These are phyloP conservation scores for Quercus dentata DNA, from an alignment of 306 rosid species.

Conservation along the genomic window DNA sequence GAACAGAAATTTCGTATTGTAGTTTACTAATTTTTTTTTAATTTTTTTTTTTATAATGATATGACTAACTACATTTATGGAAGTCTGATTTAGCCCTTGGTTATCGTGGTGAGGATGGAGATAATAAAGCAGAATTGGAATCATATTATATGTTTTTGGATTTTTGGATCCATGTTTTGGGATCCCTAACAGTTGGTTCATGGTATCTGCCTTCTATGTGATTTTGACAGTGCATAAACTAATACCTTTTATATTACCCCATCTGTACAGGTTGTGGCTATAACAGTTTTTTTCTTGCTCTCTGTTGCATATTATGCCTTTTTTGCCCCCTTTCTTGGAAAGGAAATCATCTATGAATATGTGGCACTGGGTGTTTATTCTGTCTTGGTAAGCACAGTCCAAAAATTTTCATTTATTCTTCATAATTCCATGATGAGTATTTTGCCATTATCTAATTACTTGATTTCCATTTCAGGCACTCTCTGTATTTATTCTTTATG, in stretches of 20 bases:
- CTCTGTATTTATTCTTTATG: conserved; percentile 67
- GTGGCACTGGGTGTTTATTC: conserved; percentile 73
- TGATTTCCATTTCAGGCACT: conserved; percentile 51
- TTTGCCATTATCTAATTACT: conserved; percentile 18
- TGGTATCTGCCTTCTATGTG: background rate
- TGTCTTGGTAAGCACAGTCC: conserved; percentile 44
- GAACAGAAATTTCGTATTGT: background rate
- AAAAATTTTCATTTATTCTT: background rate
- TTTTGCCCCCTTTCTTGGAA: conserved; percentile 77
- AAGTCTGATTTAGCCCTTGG: background rate
- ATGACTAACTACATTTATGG: background rate
- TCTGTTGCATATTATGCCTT: conserved; percentile 78
- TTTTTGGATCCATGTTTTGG: background rate
- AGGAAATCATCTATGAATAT: conserved; percentile 45
- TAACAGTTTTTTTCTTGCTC: conserved; percentile 73
- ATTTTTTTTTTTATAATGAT: background rate
- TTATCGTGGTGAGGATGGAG: background rate
- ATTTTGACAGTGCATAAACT: conserved; percentile 11
- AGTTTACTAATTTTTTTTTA: background rate
- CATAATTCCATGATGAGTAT: background rate
- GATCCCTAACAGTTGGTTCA: conserved; percentile 2
- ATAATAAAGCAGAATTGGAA: background rate
- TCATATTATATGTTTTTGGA: background rate
- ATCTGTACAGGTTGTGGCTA: conserved; percentile 69
- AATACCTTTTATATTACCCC: conserved; percentile 5